Base-by-base conservation (phyloP, 2,329 filamentous ascomycete genomes). In the Exophiala bonariae region DNA sequence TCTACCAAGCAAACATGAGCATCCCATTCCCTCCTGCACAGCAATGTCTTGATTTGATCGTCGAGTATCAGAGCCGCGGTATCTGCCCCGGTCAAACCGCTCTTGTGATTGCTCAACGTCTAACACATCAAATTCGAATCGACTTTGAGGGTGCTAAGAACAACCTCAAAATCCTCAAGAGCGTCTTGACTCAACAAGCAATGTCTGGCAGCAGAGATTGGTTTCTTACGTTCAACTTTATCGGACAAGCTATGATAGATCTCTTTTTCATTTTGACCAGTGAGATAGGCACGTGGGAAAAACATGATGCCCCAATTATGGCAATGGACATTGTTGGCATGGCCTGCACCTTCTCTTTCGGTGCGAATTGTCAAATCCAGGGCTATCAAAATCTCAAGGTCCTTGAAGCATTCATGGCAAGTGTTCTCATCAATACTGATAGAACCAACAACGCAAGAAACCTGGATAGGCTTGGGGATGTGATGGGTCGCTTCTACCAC, bases 81-180 rank as follows among this genome's bases (percentile, higher is more conserved):
- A 18, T 52, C 30, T 55, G 52, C 39, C 52, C 52, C 39, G 50
- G 28, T 18, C 49, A 49, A 41, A 34, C 50, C 4, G 47, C 44
- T 34, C 30, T 52, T 28, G 33, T 49, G 13, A 33, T 50, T 9
- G 32, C 46, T 19, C 52, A 55, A 33, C 50, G 46, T 8, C 35
- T 55, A 26, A 50, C 45, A 2, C 46, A 48, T 28, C 41, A 48
- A 18, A 46, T 49, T 13, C 26, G 52, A 22, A 42, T 40, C 7
- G 40, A 55, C 35, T 35, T 40, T 35, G 35, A 47, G 26, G 19
- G 16, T 2, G 42, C 46, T 9, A 47, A 45, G 22, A n/a, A n/a
- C 11, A 49, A 33, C 14, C 40, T 47, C 16, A 26, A 43, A 14
- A 18, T 23, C 3, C 34, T 52, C 4, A 31, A 36, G 13, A 38